These are phyloP conservation scores for Omphalotus guepiniiformis DNA, from an alignment of 768 basidiomycete species.

Conservation along the genomic window DNA sequence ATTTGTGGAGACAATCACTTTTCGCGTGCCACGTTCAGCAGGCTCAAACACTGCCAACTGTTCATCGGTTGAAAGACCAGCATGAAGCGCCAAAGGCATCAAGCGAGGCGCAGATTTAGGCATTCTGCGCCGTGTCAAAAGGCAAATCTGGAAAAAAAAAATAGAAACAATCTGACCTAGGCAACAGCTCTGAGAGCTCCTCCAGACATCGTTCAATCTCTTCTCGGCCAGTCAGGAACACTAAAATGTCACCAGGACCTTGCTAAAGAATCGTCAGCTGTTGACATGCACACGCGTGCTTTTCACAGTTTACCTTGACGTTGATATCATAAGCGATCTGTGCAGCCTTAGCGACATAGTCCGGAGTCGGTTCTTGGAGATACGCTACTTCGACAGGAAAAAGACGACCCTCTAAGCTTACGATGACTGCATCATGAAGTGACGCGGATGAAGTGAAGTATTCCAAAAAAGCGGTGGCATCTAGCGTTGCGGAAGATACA, in stretches of 20 bases:
- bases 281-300: neutral
- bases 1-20: constrained; percentile 91
- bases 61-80: constrained; percentile 84
- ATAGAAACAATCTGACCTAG: constrained; percentile 43
- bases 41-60: constrained; percentile 84
- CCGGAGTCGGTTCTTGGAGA: constrained; percentile 66
- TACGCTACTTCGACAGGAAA: constrained; percentile 95
- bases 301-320: constrained; percentile 61
- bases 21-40: constrained; percentile 70
- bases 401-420: constrained; percentile 91
- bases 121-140: constrained; percentile 32
- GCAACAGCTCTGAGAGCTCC: constrained; percentile 71
- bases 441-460: constrained; percentile 74
- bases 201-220: constrained; percentile 91
- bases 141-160: constrained; percentile 5
- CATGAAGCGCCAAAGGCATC: constrained; percentile 75
- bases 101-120: constrained; percentile 54
- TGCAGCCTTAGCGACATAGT: constrained; percentile 82
- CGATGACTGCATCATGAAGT: constrained; percentile 71
- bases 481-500: constrained; percentile 94
- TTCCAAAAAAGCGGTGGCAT: constrained; percentile 83
- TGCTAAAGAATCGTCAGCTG: constrained; percentile 42
- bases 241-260: constrained; percentile 82
- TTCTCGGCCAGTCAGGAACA: constrained; percentile 93
- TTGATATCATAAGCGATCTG: constrained; percentile 83